A percentile compares a stretch with the other conserved stretches of the same genome.
Evolutionary conservation across 805 yeast genomes (phyloP).

Genomic region (Danielia oregonensis): DNA sequence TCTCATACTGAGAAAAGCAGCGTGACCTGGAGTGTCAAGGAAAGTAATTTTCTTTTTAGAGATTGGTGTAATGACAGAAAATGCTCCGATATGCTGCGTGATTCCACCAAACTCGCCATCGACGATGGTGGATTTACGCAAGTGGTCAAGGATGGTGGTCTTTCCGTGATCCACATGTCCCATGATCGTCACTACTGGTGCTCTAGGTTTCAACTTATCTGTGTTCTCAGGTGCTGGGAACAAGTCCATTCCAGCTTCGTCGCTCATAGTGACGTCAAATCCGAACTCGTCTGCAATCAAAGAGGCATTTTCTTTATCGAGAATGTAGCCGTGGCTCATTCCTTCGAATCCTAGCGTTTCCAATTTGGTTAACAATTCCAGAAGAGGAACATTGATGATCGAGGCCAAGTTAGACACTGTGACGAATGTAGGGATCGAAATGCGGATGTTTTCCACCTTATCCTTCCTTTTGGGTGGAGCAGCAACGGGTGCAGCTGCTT

Average conservation of each 20-base stretch:
- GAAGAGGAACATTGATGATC: slow-evolving; percentile 61
- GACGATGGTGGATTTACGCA: slow-evolving; percentile 82
- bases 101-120: slow-evolving; percentile 91
- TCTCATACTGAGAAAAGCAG: slow-evolving; percentile 93
- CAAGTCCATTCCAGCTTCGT: slow-evolving; percentile 58
- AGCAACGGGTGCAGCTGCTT: slow-evolving; percentile 1
- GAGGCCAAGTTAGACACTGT: slow-evolving; percentile 78
- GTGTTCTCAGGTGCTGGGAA: slow-evolving; percentile 47
- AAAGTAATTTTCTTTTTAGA: slow-evolving; percentile 80
- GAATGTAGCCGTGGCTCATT: slow-evolving; percentile 68
- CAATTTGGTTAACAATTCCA: slow-evolving; percentile 55
- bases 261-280: slow-evolving; percentile 56
- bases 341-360: slow-evolving; percentile 69
- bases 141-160: slow-evolving; percentile 84
- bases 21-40: slow-evolving; percentile 97
- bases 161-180: slow-evolving; percentile 99
- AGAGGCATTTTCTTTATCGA: slow-evolving; percentile 82
- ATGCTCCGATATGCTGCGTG: slow-evolving; percentile 97
- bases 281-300: slow-evolving; percentile 89
- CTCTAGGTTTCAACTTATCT: slow-evolving; percentile 56
- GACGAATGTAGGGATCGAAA: slow-evolving; percentile 68
- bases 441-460: slow-evolving; percentile 20
- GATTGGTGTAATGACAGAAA: slow-evolving; percentile 74
- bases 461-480: slow-evolving; percentile 1
- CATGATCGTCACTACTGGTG: slow-evolving; percentile 97